Conservation (phyloP, 2,329 filamentous ascomycete genomes). For the Talaromyces sp. region DNA sequence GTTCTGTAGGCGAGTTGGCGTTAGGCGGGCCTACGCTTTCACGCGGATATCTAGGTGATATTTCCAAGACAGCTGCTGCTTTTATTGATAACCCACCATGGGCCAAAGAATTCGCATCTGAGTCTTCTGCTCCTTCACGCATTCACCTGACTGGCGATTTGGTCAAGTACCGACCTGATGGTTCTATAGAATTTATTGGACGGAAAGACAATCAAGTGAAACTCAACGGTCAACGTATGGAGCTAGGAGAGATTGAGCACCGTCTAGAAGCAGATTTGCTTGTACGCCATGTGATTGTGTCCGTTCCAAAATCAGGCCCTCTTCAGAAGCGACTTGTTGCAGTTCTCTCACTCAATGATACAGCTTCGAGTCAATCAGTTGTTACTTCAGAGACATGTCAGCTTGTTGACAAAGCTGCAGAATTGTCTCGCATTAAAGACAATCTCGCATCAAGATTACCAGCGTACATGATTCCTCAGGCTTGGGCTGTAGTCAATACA, state of each 20-base stretch:
- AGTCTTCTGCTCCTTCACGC: constrained; percentile 32
- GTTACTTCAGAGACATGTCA: constrained; percentile 23
- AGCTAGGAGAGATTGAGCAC: constrained; percentile 42
- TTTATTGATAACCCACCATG: constrained; percentile 41
- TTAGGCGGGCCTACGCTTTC: constrained; percentile 42
- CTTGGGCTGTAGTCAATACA: constrained; percentile 16
- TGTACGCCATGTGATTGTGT: constrained; percentile 35
- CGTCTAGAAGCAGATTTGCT: constrained; percentile 33
- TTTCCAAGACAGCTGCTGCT: constrained; percentile 32
- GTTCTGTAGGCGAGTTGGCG: constrained; percentile 38
- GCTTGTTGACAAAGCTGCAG: not conserved
- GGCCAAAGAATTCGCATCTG: constrained; percentile 39
- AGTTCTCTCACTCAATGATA: constrained; percentile 7
- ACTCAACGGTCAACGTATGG: constrained; percentile 43
- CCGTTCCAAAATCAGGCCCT: constrained; percentile 11
- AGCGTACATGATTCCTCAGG: constrained; percentile 17
- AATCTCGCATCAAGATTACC: constrained; percentile 27
- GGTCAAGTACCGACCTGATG: constrained; percentile 35
- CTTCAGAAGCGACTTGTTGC: constrained; percentile 16
- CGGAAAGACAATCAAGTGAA: constrained; percentile 42
- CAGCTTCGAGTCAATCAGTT: constrained; percentile 1
- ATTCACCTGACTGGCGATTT: constrained; percentile 37
- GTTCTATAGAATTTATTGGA: constrained; percentile 33
- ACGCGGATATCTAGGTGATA: constrained; percentile 45
- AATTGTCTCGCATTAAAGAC: constrained; percentile 12